Evolutionary conservation across 2,329 filamentous ascomycete species (phyloP).

Genomic region (Penicillium palitans): DNA sequence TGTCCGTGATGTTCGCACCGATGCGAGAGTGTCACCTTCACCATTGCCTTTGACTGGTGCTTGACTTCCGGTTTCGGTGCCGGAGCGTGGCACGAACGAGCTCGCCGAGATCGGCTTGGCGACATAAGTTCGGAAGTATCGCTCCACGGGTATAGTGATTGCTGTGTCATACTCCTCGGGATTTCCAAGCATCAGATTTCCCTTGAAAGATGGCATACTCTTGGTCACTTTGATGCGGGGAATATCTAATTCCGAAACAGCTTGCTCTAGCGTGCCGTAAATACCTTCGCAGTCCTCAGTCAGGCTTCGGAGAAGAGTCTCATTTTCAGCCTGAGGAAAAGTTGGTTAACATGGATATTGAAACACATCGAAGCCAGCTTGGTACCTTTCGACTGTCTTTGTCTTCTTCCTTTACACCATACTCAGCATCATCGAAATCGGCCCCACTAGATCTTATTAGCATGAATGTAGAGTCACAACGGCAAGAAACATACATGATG

Average conservation of each 20-base stretch:
- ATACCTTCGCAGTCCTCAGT: conserved; percentile 68
- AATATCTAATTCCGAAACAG: conserved; percentile 73
- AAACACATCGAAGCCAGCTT: not conserved
- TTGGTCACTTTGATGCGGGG: conserved; percentile 75
- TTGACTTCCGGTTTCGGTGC: conserved; percentile 40
- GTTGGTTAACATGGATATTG: not conserved
- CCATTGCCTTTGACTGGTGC: conserved; percentile 16
- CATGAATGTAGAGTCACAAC: not conserved
- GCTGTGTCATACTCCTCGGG: conserved; percentile 70
- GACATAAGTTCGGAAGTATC: conserved; percentile 82
- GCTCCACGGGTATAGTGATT: conserved; percentile 80
- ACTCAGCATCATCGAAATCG: conserved; percentile 90
- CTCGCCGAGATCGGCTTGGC: conserved; percentile 74
- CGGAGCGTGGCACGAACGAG: conserved; percentile 64
- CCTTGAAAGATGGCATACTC: conserved; percentile 77
- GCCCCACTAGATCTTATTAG: conserved; percentile 63
- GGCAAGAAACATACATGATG: conserved; percentile 63
- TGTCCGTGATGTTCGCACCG: conserved; percentile 72
- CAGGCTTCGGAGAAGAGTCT: conserved; percentile 65
- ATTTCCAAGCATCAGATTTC: conserved; percentile 76
- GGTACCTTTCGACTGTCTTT: conserved; percentile 70
- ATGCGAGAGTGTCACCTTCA: conserved; percentile 54
- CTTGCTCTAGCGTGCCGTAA: conserved; percentile 83
- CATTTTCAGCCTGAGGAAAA: conserved; percentile 63
- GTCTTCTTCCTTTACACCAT: conserved; percentile 86